Conservation (phyloP, 495 filamentous ascomycete species). For the Articulospora tetracladia region DNA sequence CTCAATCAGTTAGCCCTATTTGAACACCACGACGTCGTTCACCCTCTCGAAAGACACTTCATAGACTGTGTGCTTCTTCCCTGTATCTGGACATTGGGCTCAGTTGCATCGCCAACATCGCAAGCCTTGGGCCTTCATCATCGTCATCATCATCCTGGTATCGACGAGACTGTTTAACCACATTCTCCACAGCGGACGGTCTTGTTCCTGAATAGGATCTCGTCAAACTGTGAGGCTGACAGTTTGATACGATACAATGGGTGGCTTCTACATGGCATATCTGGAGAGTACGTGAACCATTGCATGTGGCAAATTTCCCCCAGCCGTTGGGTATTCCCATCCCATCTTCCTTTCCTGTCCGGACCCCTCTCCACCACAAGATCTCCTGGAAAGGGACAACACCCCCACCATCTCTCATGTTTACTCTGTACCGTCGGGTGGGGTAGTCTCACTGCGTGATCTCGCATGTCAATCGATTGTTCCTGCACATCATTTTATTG, state of each 20-base stretch:
- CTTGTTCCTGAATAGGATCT: constrained; percentile 19
- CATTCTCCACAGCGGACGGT: constrained; percentile 15
- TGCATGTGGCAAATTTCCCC: constrained; percentile 11
- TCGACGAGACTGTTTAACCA: constrained; percentile 18
- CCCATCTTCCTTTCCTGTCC: constrained; percentile 12
- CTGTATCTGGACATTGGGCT: constrained; percentile 44
- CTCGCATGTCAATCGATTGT: constrained; percentile 12
- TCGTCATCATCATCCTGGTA: constrained; percentile 17
- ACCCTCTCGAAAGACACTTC: constrained; percentile 22
- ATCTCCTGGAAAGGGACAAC: constrained; percentile 14
- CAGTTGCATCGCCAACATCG: constrained; percentile 46
- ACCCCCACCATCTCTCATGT: constrained; percentile 3
- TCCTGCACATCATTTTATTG: constrained; percentile 5
- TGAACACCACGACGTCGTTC: constrained; percentile 25
- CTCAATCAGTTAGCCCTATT: constrained; percentile 26
- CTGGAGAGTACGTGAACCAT: constrained; percentile 53
- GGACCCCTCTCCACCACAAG: not conserved
- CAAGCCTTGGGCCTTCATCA: constrained; percentile 14
- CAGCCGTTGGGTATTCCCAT: constrained; percentile 13
- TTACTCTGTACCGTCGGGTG: constrained; percentile 7
- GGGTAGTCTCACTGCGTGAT: constrained; percentile 16
- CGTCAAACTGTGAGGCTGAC: constrained; percentile 7
- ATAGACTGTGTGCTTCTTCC: constrained; percentile 26
- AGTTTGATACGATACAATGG: constrained; percentile 38
- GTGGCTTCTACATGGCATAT: constrained; percentile 61